A percentile compares a stretch with the other conserved stretches of the same genome.
Conservation (phyloP, 495 filamentous ascomycete genomes). For the Aspergillus diversus region DNA sequence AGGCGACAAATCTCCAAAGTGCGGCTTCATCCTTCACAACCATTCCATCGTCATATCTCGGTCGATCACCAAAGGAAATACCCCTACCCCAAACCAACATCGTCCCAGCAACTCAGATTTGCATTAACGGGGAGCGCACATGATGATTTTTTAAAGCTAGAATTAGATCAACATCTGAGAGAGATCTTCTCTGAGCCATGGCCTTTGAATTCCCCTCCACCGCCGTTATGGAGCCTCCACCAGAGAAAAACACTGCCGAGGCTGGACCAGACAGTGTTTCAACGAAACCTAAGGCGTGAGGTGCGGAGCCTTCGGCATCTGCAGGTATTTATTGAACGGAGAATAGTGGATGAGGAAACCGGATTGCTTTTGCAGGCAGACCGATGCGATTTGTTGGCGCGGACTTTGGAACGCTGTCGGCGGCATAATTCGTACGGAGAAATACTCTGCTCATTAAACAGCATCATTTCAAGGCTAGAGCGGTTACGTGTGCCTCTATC, state of each 20-base stretch:
- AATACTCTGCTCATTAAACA: conserved; percentile 34
- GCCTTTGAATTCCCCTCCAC: conserved; percentile 25
- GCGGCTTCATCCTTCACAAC: conserved; percentile 10
- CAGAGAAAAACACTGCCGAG: not conserved
- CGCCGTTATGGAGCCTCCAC: conserved; percentile 27
- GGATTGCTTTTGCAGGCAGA: conserved; percentile 17
- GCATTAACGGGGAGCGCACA: conserved; percentile 29
- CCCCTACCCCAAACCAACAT: conserved; percentile 25
- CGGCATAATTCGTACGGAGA: conserved; percentile 29
- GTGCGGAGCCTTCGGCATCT: conserved; percentile 14
- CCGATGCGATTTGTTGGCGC: not conserved
- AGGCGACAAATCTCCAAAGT: not conserved
- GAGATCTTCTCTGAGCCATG: conserved; percentile 32
- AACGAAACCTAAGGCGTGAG: conserved; percentile 1
- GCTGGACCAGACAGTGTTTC: not conserved
- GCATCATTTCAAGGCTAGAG: conserved; percentile 31
- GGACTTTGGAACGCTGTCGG: conserved; percentile 24
- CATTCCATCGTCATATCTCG: conserved; percentile 14
- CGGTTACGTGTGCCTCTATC: conserved; percentile 18
- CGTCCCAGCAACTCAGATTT: conserved; percentile 38
- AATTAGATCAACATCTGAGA: conserved; percentile 15
- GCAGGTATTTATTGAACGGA: conserved; percentile 28
- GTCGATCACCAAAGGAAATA: conserved; percentile 6
- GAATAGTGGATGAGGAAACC: conserved; percentile 17
- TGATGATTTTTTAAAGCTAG: not conserved